Evolutionary conservation across 768 basidiomycete genomes (phyloP), one percentile per base, ranked within the genome.

Genomic region (Calocybe cyanea): DNA sequence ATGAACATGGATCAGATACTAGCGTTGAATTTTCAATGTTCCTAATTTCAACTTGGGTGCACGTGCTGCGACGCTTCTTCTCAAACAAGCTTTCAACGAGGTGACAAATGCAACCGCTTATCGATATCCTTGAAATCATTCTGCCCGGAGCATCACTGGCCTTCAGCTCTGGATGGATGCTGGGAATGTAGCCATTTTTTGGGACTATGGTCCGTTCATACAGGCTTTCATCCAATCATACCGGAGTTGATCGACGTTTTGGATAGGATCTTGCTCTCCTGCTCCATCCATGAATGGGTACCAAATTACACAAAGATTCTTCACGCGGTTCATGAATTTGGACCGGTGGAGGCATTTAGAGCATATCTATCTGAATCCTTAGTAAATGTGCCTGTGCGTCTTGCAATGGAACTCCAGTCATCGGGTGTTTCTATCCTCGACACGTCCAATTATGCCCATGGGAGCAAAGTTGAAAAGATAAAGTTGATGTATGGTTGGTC

Each of bases 321-420:
- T 32, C 62, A 60, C 38, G 59, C 76, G 11, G 74, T 76, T 1
- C 77, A 76, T 51, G 44, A 62, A n/a, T 77, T 72, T 54, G 80
- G 80, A 37, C 63, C 55, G 43, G 67, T 80, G 23, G 72, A 68
- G 13, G 55, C 66, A 0, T 80, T 83, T 69, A 78, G 74, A 55
- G 79, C 79, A 14, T 83, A 83, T 57, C 60, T 77, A 30, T 28
- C 11, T 11, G 72, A 79, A 51, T 48, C 73, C 15, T 65, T 76
- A 5, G 66, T 72, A 1, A 51, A 54, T 13, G 48, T 54, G 11
- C 66, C 67, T 17, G 53, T 63, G 25, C 47, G 38, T 28, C 56
- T 73, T 18, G 69, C 70, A 23, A 73, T 73, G 1, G 74, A 77
- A 49, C 64, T 78, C 7, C 73, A 76, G 43, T 63, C 64, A 1